Percentiles rank a stretch among this genome's conserved stretches.
phyloP scores from a whole-genome alignment of 179 eudicot species.

The Amaranthus tricolor region DNA sequence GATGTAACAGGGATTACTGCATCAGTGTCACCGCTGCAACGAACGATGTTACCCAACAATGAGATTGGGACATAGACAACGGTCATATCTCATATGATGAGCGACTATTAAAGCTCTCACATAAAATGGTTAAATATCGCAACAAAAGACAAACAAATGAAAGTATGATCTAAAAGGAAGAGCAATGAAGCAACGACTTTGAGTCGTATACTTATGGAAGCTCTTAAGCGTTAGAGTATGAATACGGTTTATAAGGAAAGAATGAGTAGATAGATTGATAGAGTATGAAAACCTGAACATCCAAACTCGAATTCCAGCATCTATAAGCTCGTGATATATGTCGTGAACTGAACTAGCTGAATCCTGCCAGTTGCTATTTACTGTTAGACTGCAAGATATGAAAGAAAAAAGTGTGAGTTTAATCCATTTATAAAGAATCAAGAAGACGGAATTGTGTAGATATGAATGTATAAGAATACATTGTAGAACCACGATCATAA shows the following conservation, averaged over 20 bases:
- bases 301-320: slow-evolving; percentile 82
- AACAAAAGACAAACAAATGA: background rate
- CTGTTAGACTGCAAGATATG: slow-evolving; percentile 46
- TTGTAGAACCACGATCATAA: background rate
- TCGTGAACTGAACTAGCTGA: slow-evolving; percentile 67
- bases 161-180: background rate
- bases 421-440: background rate
- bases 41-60: background rate
- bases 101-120: background rate
- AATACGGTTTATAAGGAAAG: too few relatives aligned
- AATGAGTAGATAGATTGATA: background rate
- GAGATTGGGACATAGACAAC: background rate
- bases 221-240: background rate
- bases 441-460: background rate
- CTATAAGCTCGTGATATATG: slow-evolving; percentile 72
- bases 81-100: background rate
- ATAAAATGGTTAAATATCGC: background rate
- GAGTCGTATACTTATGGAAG: background rate
- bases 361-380: slow-evolving; percentile 68
- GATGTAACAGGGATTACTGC: slow-evolving; percentile 87
- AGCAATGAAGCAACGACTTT: background rate
- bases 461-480: background rate
- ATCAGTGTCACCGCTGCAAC: slow-evolving; percentile 82
- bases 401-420: slow-evolving; percentile 4
- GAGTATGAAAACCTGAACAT: slow-evolving; percentile 64